Conservation (phyloP, 1,139 yeast genomes). For the Kurtzmaniella natalensis region DNA sequence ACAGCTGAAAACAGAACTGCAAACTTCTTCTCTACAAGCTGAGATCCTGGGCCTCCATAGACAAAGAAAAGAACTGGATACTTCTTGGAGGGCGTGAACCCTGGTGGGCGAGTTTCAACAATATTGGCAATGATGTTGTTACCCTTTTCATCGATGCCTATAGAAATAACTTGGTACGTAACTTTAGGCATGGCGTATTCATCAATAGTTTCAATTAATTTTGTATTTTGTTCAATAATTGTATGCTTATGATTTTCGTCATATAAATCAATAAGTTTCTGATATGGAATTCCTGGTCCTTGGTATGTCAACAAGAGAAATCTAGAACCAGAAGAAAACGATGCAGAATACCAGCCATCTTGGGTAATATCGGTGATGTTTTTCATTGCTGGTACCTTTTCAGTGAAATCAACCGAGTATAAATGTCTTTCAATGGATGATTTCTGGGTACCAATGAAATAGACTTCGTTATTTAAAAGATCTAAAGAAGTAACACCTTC, state of each 20-base stretch:
- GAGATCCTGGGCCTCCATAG: slow-evolving; percentile 85
- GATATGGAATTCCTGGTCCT: slow-evolving; percentile 69
- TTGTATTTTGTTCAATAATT: slow-evolving; percentile 47
- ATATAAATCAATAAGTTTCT: slow-evolving; percentile 56
- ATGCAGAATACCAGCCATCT: slow-evolving; percentile 65
- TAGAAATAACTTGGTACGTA: slow-evolving; percentile 42
- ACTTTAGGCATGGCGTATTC: slow-evolving; percentile 47
- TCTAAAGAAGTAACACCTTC: slow-evolving; percentile 47
- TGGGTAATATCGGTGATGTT: slow-evolving; percentile 51
- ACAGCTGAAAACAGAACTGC: slow-evolving; percentile 57
- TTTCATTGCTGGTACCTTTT: slow-evolving; percentile 26
- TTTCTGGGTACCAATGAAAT: slow-evolving; percentile 45
- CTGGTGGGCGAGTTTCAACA: slow-evolving; percentile 60
- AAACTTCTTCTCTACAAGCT: slow-evolving; percentile 53
- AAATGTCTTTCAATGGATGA: slow-evolving; percentile 53
- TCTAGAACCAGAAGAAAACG: slow-evolving; percentile 67
- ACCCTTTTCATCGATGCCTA: slow-evolving; percentile 42
- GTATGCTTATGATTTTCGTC: slow-evolving; percentile 16
- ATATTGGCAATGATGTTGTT: slow-evolving; percentile 46
- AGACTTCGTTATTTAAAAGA: slow-evolving; percentile 35
- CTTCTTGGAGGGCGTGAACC: slow-evolving; percentile 48
- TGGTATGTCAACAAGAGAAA: slow-evolving; percentile 53
- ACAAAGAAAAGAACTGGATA: slow-evolving; percentile 73
- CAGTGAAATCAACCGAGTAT: slow-evolving; percentile 39
- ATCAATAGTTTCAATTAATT: slow-evolving; percentile 32